phyloP scores from a whole-genome alignment of 768 basidiomycete genomes.

The Coprinellus aureogranulatus region DNA sequence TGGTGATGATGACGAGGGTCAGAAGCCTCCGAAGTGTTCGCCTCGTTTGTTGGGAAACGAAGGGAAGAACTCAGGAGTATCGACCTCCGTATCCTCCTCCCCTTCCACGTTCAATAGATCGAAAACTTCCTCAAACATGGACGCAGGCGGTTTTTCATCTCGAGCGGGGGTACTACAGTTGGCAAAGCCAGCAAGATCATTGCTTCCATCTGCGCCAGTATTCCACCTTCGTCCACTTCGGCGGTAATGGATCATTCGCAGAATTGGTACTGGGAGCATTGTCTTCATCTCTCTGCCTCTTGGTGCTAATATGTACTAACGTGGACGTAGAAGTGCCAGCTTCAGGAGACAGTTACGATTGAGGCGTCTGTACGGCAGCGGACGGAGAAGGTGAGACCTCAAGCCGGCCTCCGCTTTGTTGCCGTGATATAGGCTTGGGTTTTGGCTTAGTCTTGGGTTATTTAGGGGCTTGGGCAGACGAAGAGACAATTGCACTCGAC shows the following conservation, averaged over 20 bases:
- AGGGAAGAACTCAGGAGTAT: constrained; percentile 62
- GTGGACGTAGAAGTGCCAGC: constrained; percentile 1
- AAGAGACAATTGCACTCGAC: constrained; percentile 51
- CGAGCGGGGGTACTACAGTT: constrained; percentile 24
- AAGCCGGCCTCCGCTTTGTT: constrained; percentile 29
- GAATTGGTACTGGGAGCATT: constrained; percentile 26
- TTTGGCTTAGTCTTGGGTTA: constrained; percentile 69
- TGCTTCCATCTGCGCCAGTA: constrained; percentile 34
- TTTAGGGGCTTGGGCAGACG: constrained; percentile 60
- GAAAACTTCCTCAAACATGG: constrained; percentile 61
- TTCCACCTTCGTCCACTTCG: no score
- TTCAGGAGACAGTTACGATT: constrained; percentile 12
- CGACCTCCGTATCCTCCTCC: constrained; percentile 54
- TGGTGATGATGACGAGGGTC: constrained; percentile 43
- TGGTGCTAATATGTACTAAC: constrained; percentile 27
- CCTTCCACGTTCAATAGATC: constrained; percentile 63
- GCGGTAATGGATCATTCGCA: no score
- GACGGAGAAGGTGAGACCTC: constrained; percentile 20
- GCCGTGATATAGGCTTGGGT: constrained; percentile 30
- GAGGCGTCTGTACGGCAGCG: constrained; percentile 10
- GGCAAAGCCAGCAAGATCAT: constrained; percentile 20
- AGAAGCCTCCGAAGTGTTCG: constrained; percentile 58
- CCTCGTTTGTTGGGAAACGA: constrained; percentile 78
- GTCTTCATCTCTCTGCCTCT: constrained; percentile 58
- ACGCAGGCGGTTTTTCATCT: constrained; percentile 30